phyloP scores from a whole-genome alignment of 1,139 yeast genomes.

The Blastobotrys buckinghamii region DNA sequence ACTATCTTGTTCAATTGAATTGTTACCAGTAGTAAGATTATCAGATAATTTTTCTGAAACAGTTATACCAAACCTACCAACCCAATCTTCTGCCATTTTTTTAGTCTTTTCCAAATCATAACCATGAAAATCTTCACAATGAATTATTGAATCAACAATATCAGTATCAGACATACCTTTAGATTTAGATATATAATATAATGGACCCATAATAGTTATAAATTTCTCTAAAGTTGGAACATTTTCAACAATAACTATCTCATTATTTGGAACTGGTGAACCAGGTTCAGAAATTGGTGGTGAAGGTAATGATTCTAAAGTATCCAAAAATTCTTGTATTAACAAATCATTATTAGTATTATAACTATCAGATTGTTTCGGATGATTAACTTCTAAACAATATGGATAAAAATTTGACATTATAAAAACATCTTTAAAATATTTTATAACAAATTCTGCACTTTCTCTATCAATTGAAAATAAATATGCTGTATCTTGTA shows the following conservation, averaged over 20 bases:
- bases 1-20: too few species aligned
- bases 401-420: not conserved
- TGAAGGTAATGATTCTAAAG: not conserved
- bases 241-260: not conserved
- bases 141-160: not conserved
- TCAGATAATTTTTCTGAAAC: too few species aligned
- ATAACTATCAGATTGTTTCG: not conserved
- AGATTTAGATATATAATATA: not conserved
- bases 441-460: not conserved
- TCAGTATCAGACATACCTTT: not conserved
- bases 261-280: not conserved
- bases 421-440: not conserved
- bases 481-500: constrained; percentile 4
- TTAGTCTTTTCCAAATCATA: too few species aligned
- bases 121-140: too few species aligned
- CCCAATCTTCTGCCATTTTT: too few species aligned
- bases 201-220: too few species aligned
- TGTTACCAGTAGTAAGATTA: too few species aligned
- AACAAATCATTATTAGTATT: not conserved
- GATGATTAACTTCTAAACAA: not conserved
- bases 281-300: not conserved
- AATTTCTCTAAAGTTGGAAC: not conserved
- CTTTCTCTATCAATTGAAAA: not conserved
- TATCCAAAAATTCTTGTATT: not conserved
- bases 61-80: too few species aligned